Base-by-base conservation (phyloP, 352 stramenopile species). In the Phytophthora pisi region DNA sequence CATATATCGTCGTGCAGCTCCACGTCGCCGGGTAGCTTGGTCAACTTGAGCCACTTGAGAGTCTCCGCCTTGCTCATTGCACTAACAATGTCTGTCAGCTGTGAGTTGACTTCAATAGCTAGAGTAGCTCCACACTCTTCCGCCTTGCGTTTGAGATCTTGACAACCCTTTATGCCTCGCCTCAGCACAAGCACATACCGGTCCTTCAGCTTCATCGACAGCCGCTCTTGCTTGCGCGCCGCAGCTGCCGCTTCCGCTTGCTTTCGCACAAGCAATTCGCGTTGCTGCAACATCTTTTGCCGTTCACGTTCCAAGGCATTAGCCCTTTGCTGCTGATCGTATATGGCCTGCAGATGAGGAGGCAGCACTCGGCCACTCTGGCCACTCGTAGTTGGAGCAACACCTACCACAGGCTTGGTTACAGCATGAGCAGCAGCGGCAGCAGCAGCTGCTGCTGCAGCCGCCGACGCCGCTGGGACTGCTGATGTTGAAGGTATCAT, bases 61-160 rank as follows among this genome's bases (percentile, higher is more conserved):
- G 84, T 92, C 42, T 92, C 84, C 2, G 55, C 63, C 20, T 61
- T 57, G 46, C 62, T 83, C 82, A 93, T 89, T 0, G 72, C 82
- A 55, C 84, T 92, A 36, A 96, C 81, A 51, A 96, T 84, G 52
- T 96, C 88, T 0, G 86, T 96, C 30, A 90, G 66, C 56, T 91
- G 81, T 2, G 84, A 75, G 47, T 87, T 91, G 0, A 96, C 74
- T 59, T 96, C 86, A 34, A 96, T 93, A 43, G 82, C 85, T 45
- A 96, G 64, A 5, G 69, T 86, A 13, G 84, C 84, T 31, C 82
- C 85, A 52, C 79, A 92, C 16, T 69, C 66, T 42, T 90, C 68
- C 0, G 88, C 88, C 18, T 77, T 67, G 2, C 72, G 66, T 59
- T 92, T 93, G 2, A 96, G 68, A 0, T 90, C 82, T 60, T 93